Evolutionary conservation across 371 early-diverging fungal species (phyloP), one percentile per base, ranked within the genome.

Genomic region (Apophysomyces elegans): DNA sequence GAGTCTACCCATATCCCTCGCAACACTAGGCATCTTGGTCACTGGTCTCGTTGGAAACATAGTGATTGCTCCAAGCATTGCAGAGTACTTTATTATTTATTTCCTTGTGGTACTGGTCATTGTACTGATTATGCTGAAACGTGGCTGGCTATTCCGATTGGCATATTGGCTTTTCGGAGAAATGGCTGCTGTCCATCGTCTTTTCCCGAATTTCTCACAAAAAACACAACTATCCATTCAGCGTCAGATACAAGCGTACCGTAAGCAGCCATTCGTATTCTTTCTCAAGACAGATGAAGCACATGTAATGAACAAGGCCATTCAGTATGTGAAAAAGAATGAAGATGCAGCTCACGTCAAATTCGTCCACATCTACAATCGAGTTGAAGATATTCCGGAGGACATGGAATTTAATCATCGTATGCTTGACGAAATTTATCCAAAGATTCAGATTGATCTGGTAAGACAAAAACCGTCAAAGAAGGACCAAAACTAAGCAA

Each of bases 291-390:
- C 83, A 5, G 86, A 85, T 60, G 81, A 82, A 44, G 72, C 86
- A 12, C 86, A 85, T 69, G 73, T 84, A 12, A 73, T 88, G 61
- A 87, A 87, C 68, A 81, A 84, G 65, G 88, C 83, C 5, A 75
- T 84, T 39, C 75, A 78, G 26, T 86, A 88, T 65, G 78, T 84
- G 4, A 70, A 75, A 21, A 63, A 74, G 18, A 85, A 84, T 43
- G 85, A 85, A 66, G 69, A 79, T 36, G 70, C 80, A 2, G 76
- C 77, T 0, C 69, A 78, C 39, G 60, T 88, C 59, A 77, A 84
- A 62, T 75, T 88, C 56, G 70, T 88, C 44, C 76, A 80, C 62
- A 39, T 80, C 11, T 83, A 84, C 64, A 61, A 68, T n/a, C 58
- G 54, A 6, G 45, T 64, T 5, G 66, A 75, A 37, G 68, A 75